phyloP scores from a whole-genome alignment of 1,284 basidiomycete species.

The Cerrena zonata region DNA sequence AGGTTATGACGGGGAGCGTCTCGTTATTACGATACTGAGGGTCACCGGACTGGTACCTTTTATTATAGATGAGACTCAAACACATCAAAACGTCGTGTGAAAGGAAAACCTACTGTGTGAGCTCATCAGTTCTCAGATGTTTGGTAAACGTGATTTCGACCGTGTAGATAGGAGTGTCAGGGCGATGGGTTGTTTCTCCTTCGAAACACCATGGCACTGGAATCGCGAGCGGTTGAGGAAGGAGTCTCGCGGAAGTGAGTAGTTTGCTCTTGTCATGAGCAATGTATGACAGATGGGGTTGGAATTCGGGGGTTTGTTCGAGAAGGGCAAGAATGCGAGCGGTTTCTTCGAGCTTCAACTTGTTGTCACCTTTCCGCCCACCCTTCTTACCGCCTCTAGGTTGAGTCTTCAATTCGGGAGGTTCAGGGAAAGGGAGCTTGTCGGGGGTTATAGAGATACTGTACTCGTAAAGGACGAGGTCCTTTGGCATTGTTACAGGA shows the following conservation, averaged over 20 bases:
- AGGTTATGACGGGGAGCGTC: conserved; percentile 49
- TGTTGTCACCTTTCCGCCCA: conserved; percentile 37
- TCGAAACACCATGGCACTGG: conserved; percentile 50
- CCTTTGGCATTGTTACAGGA: conserved; percentile 44
- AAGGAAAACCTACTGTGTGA: conserved; percentile 45
- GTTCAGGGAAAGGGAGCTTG: conserved; percentile 17
- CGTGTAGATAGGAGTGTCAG: conserved; percentile 43
- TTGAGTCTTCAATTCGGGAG: neutral
- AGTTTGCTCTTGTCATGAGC: conserved; percentile 60
- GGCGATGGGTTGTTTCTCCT: conserved; percentile 38
- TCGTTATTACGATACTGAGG: conserved; percentile 39
- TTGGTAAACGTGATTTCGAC: conserved; percentile 45
- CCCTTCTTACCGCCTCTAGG: neutral
- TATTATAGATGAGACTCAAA: conserved; percentile 1
- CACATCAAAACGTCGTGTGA: neutral
- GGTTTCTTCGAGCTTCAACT: conserved; percentile 5
- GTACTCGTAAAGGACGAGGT: conserved; percentile 52
- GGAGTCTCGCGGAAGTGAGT: conserved; percentile 47
- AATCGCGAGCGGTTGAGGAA: conserved; percentile 54
- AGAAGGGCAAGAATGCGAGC: conserved; percentile 54
- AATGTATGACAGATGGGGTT: conserved; percentile 38
- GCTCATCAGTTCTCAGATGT: conserved; percentile 37
- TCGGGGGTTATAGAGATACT: conserved; percentile 49
- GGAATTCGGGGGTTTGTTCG: conserved; percentile 40
- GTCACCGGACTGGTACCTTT: conserved; percentile 50